Base-by-base conservation (phyloP, 805 yeast genomes). In the Candida taoyuanica region DNA sequence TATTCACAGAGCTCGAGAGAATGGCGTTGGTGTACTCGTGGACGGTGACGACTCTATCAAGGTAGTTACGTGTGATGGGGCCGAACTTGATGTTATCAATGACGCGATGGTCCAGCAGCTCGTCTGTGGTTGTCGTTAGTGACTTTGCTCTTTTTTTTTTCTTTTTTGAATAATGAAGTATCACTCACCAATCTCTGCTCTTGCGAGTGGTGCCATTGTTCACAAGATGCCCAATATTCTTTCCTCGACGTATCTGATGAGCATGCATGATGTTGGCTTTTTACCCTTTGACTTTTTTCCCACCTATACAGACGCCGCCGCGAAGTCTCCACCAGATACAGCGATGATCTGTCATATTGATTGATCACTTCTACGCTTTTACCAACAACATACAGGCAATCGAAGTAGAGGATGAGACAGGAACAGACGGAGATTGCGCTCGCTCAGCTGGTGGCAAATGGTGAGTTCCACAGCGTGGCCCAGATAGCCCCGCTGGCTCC, bases 91-190 rank as follows among this genome's bases (percentile, higher is more conserved):
- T 12, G n/a, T 29, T 29, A 23, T 32, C 28, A 14, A 21, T 17
- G 9, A 36, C 38, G 5, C 44, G 34, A 18, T 21, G 23, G 33
- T 36, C 38, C 14, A 36, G 16, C 24, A 33, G 32, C n/a, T 24
- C 23, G 13, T 33, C 44, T 40, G 31, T 16, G 14, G 32, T 12
- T 29, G 29, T 31, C 24, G 29, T 28, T 17, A 16, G n/a, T n/a
- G n/a, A n/a, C n/a, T n/a, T n/a, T n/a, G n/a, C n/a, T n/a, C n/a
- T n/a, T n/a, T n/a, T n/a, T n/a, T n/a, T n/a, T n/a, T n/a, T n/a
- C n/a, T n/a, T n/a, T n/a, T n/a, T n/a, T n/a, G n/a, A n/a, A n/a
- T n/a, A n/a, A n/a, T n/a, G n/a, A n/a, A n/a, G n/a, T n/a, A n/a
- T n/a, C n/a, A 17, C 20, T 8, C 16, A 29, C 32, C 32, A 14